Evolutionary conservation across 1,139 yeast species (phyloP), one percentile per base, ranked within the genome.

Genomic region (Yamadazyma epiphylla): DNA sequence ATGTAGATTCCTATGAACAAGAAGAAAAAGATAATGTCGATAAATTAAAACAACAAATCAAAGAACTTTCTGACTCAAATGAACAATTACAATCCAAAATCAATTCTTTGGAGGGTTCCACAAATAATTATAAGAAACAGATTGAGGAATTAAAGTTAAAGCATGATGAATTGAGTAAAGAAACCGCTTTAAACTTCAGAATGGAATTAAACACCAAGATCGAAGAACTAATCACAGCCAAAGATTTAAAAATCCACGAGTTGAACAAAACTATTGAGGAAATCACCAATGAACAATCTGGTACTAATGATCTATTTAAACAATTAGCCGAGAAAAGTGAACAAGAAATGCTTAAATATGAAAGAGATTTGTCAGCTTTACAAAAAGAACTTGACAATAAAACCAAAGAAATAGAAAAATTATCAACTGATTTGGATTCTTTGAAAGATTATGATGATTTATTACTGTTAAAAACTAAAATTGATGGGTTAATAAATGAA

Each of bases 201-300:
- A 52, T 50, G 41, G 52, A 53, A 27, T 49, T 59, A 38, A 61
- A 58, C 35, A 33, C 38, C 10, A 52, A 54, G 33, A 46, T 64
- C 29, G 68, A 64, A 37, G 45, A 39, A 22, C 36, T 58, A 24
- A 44, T 55, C 10, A 53, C 54, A 3, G 45, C 46, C n/a, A 50
- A 55, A 35, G 64, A 59, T 32, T 35, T 41, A 13, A 36, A 37
- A 20, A 44, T 42, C 20, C 38, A 33, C 17, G 30, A 38, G 4
- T 35, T 41, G 22, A 26, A 30, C 11, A 29, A 32, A 15, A 21
- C 29, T 8, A 17, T 28, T 5, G 25, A 28, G 4, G 47, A 42
- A 21, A 24, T 37, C 7, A 30, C 26, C 12, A 21, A 33, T 6
- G 39, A 38, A 6, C 31, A 33, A 17, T 33, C 30, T 4, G 37